phyloP scores from a whole-genome alignment of 2,329 filamentous ascomycete species.

The Fusarium continuum region DNA sequence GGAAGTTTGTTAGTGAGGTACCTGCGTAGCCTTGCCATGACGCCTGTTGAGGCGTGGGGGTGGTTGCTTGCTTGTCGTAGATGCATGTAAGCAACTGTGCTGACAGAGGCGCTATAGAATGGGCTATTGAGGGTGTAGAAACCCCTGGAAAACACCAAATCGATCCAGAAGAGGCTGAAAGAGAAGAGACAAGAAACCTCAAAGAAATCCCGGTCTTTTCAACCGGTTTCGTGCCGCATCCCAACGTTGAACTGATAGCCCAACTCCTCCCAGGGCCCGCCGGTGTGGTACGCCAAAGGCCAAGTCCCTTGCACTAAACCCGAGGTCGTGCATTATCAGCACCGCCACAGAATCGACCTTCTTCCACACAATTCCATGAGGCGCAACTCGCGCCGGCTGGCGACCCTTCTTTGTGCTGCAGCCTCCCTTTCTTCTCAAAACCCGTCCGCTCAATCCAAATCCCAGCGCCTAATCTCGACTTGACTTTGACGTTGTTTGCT shows the following conservation, averaged over 20 bases:
- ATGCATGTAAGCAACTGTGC: conserved; percentile 21
- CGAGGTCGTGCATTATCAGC: conserved; percentile 46
- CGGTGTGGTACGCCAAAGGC: conserved; percentile 6
- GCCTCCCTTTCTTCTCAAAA: conserved; percentile 46
- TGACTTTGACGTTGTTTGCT: conserved; percentile 30
- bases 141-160: conserved; percentile 11
- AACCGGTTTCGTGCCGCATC: conserved; percentile 6
- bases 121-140: conserved; percentile 14
- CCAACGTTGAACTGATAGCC: conserved; percentile 2
- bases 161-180: neutral
- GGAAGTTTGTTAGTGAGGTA: conserved; percentile 38
- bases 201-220: neutral
- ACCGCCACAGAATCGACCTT: conserved; percentile 54
- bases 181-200: neutral
- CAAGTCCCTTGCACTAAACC: conserved; percentile 14
- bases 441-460: conserved; percentile 37
- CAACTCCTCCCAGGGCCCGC: conserved; percentile 9
- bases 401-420: conserved; percentile 44
- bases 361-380: conserved; percentile 57
- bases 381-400: conserved; percentile 46
- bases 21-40: conserved; percentile 37
- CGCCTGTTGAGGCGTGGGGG: neutral
- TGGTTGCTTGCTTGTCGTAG: neutral
- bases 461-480: conserved; percentile 36
- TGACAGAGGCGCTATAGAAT: conserved; percentile 7